Evolutionary conservation across 2,329 filamentous ascomycete species (phyloP).

Genomic region (Aspergillus sp.): DNA sequence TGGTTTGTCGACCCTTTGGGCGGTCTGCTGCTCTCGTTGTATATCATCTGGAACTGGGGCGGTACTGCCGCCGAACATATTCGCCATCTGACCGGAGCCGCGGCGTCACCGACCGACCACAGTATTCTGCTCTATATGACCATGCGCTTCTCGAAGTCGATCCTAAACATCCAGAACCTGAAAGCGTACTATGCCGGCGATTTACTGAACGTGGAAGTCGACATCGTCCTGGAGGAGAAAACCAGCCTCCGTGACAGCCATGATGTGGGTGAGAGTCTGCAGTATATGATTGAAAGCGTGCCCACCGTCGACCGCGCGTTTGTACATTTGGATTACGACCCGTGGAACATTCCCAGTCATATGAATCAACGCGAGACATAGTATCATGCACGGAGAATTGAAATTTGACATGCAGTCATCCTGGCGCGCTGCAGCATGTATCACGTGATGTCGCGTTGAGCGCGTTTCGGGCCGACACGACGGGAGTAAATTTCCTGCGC

Average conservation of each 20-base stretch:
- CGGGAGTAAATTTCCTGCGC: background rate
- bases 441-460: constrained; percentile 5
- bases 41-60: constrained; percentile 62
- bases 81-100: constrained; percentile 60
- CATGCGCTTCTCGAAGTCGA: constrained; percentile 88
- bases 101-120: constrained; percentile 59
- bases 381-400: background rate
- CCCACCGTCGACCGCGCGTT: constrained; percentile 45
- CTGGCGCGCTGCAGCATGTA: background rate
- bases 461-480: background rate
- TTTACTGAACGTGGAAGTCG: constrained; percentile 61
- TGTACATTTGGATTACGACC: constrained; percentile 50
- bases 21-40: constrained; percentile 58
- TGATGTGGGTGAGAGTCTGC: constrained; percentile 58
- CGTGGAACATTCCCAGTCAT: constrained; percentile 44
- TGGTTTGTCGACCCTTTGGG: constrained; percentile 64
- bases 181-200: constrained; percentile 63
- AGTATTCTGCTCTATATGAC: constrained; percentile 86
- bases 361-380: constrained; percentile 28
- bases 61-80: constrained; percentile 62
- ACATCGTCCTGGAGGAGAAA: constrained; percentile 58
- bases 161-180: constrained; percentile 63
- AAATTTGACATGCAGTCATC: background rate
- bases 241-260: constrained; percentile 57
- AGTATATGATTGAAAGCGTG: constrained; percentile 59